These are phyloP conservation scores for Silene coronaria DNA, from an alignment of 179 eudicot species.

Conservation along the genomic window DNA sequence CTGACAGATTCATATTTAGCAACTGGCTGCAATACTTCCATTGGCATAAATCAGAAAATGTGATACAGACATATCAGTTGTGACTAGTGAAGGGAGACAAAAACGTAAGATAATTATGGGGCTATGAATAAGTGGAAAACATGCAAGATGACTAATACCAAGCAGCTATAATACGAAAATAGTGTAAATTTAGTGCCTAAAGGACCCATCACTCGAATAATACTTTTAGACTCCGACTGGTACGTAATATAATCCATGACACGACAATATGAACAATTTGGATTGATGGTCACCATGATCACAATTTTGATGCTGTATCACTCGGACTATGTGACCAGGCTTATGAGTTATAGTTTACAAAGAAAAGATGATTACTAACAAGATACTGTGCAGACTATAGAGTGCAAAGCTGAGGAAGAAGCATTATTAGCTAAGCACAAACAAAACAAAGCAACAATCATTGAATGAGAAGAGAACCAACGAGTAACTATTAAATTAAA, in stretches of 20 bases:
- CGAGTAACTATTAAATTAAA: background rate
- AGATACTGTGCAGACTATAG: background rate
- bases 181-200: too few species aligned
- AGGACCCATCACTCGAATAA: too few species aligned
- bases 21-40: slow-evolving; percentile 40
- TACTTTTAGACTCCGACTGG: too few species aligned
- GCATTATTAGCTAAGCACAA: background rate
- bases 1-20: slow-evolving; percentile 59
- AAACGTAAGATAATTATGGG: background rate
- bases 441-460: background rate
- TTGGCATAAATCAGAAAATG: background rate
- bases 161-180: too few species aligned
- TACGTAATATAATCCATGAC: too few species aligned
- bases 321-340: background rate
- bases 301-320: background rate
- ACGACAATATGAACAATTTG: too few species aligned
- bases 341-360: background rate
- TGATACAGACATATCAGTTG: background rate
- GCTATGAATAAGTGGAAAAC: background rate
- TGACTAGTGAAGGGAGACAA: background rate
- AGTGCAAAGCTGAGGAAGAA: background rate
- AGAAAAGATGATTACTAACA: background rate
- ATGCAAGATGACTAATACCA: background rate
- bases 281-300: background rate
- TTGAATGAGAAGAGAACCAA: background rate